Evolutionary conservation across 176 grass and related monocot genomes (phyloP), one percentile per base, ranked within the genome.

Genomic region (Hordeum marinum): DNA sequence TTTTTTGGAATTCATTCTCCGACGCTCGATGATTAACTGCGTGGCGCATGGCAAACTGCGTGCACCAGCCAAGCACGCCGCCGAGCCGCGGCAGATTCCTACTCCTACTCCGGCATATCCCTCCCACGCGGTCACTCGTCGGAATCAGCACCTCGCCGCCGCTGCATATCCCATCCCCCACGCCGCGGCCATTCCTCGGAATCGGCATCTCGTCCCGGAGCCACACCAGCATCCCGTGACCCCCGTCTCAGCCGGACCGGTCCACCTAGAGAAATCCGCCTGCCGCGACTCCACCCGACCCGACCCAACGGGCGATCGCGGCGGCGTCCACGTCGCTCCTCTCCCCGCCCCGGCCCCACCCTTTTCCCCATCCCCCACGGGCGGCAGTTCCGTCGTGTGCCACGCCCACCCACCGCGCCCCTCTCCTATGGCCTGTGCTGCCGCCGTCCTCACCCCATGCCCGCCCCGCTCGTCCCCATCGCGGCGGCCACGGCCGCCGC

Each of bases 301-400:
- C 72, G 6, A 20, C 63, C 7, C 21, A 35, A 83, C 65, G 21
- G 57, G 60, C 57, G 88, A 73, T 78, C 6, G 20, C 58, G 21
- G 84, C 75, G 2, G 37, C 80, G n/a, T 83, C 88, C 88, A 90
- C 84, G 84, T 83, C 55, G 20, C 72, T 3, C 61, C 31, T 75
- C 15, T 11, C 23, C 3, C 24, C 25, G 26, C 3, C 32, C 7
- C 63, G 27, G 2, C 50, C 4, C 15, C 50, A 18, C 21, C 70
- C 8, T 43, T 89, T 79, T 11, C 20, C 15, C 36, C 59, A 15
- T 12, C 68, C 9, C 45, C 21, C 27, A 11, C 42, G 11, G 29
- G 2, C 45, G 45, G 45, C 45, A 12, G 4, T 50, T 6, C 46
- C 46, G 46, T 50, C 14, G 46, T 50, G 46, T 15, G 14, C 67